These are phyloP conservation scores for Pigoraptor vietnamica DNA, from an alignment of 78 protist genomes.

Conservation along the genomic window DNA sequence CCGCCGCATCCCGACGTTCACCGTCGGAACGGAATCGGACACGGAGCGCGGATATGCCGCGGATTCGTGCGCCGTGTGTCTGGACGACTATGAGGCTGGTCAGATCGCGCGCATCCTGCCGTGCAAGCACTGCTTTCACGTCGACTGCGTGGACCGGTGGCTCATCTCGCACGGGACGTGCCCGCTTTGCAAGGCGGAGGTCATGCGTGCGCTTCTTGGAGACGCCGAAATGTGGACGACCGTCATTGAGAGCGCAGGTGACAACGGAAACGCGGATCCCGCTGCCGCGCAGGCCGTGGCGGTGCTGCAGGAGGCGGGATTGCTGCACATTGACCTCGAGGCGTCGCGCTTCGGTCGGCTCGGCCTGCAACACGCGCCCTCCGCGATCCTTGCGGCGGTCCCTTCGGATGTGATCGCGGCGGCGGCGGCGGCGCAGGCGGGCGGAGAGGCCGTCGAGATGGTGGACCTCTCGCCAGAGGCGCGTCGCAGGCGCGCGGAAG, in stretches of 20 bases:
- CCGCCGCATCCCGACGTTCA: not conserved
- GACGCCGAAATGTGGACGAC: not conserved
- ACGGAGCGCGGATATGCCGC: not conserved
- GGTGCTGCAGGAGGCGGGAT: not conserved
- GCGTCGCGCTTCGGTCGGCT: not conserved
- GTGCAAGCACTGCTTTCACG: constrained; percentile 45
- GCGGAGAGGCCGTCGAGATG: not conserved
- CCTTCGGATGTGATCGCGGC: not conserved
- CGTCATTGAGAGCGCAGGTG: not conserved
- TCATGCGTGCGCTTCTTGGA: not conserved
- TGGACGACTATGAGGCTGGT: constrained; percentile 16
- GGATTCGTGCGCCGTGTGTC: constrained; percentile 37
- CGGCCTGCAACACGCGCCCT: not conserved
- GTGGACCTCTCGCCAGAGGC: not conserved
- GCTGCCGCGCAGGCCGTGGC: not conserved
- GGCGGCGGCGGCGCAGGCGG: not conserved
- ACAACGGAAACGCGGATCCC: not conserved
- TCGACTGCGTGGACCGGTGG: constrained; percentile 48
- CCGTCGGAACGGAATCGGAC: not conserved
- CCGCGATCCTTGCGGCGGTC: not conserved
- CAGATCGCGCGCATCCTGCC: constrained; percentile 28
- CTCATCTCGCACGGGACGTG: not conserved
- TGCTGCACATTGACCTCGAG: not conserved
- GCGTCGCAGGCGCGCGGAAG: not conserved
- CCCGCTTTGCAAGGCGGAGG: not conserved